These are phyloP conservation scores for Scheffersomyces insectosa DNA, from an alignment of 1,139 yeast species.

Conservation along the genomic window DNA sequence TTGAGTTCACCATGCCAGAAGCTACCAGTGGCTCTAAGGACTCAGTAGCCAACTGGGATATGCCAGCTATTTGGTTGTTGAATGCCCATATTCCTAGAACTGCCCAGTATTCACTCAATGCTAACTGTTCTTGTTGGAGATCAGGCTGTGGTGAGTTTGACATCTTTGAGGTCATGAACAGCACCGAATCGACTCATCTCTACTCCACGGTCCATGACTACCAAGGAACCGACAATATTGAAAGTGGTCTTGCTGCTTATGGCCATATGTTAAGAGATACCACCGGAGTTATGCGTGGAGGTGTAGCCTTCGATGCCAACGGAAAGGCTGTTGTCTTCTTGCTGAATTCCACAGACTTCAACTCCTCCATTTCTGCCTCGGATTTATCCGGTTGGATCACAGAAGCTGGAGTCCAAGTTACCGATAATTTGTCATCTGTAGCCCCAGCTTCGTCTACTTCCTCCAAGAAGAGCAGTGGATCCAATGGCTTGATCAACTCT, in stretches of 20 bases:
- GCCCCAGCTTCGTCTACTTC: constrained; percentile 18
- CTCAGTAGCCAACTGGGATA: constrained; percentile 62
- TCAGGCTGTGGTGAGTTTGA: constrained; percentile 98
- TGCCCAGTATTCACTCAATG: constrained; percentile 70
- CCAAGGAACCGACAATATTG: constrained; percentile 65
- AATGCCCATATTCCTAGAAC: constrained; percentile 96
- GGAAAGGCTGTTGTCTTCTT: constrained; percentile 64
- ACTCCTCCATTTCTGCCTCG: constrained; percentile 31
- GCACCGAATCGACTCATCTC: constrained; percentile 53
- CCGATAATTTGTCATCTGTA: constrained; percentile 25
- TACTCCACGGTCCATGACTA: constrained; percentile 71
- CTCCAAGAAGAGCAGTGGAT: constrained; percentile 26
- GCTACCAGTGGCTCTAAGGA: constrained; percentile 44
- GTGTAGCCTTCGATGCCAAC: constrained; percentile 63
- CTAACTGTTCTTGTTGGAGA: constrained; percentile 89
- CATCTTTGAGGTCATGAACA: constrained; percentile 67
- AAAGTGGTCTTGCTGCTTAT: constrained; percentile 56
- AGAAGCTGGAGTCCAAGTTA: constrained; percentile 21
- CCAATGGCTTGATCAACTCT: constrained; percentile 1
- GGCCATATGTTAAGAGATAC: constrained; percentile 61
- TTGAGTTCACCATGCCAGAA: constrained; percentile 89
- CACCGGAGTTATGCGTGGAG: constrained; percentile 57
- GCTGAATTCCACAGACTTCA: constrained; percentile 56
- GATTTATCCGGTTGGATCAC: constrained; percentile 38
- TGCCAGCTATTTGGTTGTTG: constrained; percentile 97